phyloP scores from a whole-genome alignment of 1,139 yeast species.

The Blastobotrys proliferans region DNA sequence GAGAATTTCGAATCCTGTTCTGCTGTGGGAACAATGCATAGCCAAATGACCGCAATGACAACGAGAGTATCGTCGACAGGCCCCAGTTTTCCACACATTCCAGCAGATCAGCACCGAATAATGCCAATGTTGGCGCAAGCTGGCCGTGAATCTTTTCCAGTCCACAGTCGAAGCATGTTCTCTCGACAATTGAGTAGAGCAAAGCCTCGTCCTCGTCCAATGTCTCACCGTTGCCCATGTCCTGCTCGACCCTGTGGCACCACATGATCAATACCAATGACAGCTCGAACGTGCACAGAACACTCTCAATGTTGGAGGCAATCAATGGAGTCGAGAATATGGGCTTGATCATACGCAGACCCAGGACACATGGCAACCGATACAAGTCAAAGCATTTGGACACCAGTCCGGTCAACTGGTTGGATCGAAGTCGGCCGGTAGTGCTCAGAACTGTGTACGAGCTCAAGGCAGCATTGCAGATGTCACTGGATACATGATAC shows the following conservation, averaged over 20 bases:
- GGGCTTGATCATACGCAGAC: slow-evolving; percentile 23
- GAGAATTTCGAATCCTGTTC: slow-evolving; percentile 1
- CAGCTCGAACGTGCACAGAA: slow-evolving; percentile 28
- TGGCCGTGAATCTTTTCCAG: slow-evolving; percentile 26
- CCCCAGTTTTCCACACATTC: slow-evolving; percentile 31
- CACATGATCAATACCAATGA: slow-evolving; percentile 31
- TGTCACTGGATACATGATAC: slow-evolving; percentile 28
- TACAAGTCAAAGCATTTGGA: slow-evolving; percentile 28
- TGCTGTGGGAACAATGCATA: slow-evolving; percentile 21
- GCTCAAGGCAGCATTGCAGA: slow-evolving; percentile 24
- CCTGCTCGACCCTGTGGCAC: slow-evolving; percentile 32
- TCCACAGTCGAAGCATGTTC: slow-evolving; percentile 25
- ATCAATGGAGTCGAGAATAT: slow-evolving; percentile 24
- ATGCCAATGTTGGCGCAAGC: slow-evolving; percentile 29
- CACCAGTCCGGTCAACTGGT: slow-evolving; percentile 23
- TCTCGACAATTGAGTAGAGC: slow-evolving; percentile 24
- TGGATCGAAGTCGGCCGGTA: slow-evolving; percentile 21
- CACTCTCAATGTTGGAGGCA: slow-evolving; percentile 23
- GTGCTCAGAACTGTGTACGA: slow-evolving; percentile 19
- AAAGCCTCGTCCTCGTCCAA: slow-evolving; percentile 21
- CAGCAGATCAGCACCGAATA: slow-evolving; percentile 30
- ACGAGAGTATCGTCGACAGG: slow-evolving; percentile 27
- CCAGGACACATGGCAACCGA: slow-evolving; percentile 24
- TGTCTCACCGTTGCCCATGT: slow-evolving; percentile 17
- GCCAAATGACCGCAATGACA: slow-evolving; percentile 28